These are phyloP conservation scores for Colletotrichum agaves DNA, from an alignment of 2,329 filamentous ascomycete species.

Conservation along the genomic window DNA sequence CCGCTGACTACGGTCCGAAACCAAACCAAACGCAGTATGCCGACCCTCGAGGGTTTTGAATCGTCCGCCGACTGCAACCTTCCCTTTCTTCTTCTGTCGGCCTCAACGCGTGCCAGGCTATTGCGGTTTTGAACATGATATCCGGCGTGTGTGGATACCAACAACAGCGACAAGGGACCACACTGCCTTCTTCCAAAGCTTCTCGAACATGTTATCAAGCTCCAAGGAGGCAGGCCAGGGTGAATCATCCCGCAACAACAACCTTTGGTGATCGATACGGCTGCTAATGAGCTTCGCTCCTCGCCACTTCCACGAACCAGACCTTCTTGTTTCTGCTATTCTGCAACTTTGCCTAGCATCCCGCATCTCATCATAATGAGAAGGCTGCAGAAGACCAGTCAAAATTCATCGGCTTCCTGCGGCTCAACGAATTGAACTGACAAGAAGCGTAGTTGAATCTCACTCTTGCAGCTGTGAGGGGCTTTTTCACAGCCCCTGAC, in stretches of 20 bases:
- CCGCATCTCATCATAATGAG: slow-evolving; percentile 1
- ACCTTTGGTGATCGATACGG: slow-evolving; percentile 12
- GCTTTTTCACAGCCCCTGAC: slow-evolving; percentile 18
- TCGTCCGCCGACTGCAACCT: slow-evolving; percentile 13
- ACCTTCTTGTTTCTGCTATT: not conserved
- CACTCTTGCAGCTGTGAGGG: slow-evolving; percentile 21
- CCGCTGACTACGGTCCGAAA: slow-evolving; percentile 23
- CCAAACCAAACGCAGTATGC: slow-evolving; percentile 18
- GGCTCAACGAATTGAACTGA: too few species aligned
- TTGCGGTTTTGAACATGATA: not conserved
- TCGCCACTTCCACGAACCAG: slow-evolving; percentile 6
- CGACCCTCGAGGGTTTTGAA: slow-evolving; percentile 19
- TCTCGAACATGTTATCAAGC: slow-evolving; percentile 33
- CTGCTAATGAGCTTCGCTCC: slow-evolving; percentile 4
- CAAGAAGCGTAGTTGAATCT: not conserved
- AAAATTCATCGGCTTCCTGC: not conserved
- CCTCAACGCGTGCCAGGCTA: not conserved
- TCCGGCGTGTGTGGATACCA: not conserved
- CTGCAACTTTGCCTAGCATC: not conserved
- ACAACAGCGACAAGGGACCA: not conserved
- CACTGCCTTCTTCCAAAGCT: slow-evolving; percentile 16
- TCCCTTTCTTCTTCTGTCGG: slow-evolving; percentile 14
- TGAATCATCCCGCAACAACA: slow-evolving; percentile 24
- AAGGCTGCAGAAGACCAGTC: not conserved
- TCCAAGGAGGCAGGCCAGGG: slow-evolving; percentile 6